Evolutionary conservation across 345 rosid genomes (phyloP), one percentile per base, ranked within the genome.

Genomic region (Dimocarpus longan): DNA sequence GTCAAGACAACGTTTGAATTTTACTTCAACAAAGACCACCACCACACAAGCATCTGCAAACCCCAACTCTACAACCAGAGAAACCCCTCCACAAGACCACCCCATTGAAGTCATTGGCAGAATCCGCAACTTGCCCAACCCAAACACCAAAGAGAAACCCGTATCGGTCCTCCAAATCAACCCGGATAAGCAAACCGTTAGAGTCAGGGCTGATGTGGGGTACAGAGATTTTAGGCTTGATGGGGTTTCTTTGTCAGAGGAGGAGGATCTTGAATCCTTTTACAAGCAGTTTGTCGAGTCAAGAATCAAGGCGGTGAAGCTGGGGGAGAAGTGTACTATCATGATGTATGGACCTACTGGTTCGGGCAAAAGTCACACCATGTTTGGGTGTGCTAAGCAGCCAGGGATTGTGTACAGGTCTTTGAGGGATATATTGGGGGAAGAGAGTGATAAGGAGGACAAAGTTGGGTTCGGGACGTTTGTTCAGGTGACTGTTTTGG

Each of bases 321-420:
- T 89, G 79, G 99, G 99, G 60, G 86, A 80, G 0, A 96, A 91
- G 71, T 93, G 99, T 57, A 96, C 99, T 0, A 79, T 96, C 3
- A 89, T 96, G 99, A 96, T 94, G 99, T 96, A 96, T 57, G 99
- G 99, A 39, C 99, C 99, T 0, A 96, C 99, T 0, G 98, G 99
- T 75, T 90, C 99, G 0, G 99, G 99, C 0, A 96, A 96, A 85
- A 96, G 99, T 68, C 95, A 94, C 80, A 92, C 97, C 0, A 96
- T 96, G 99, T 96, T 96, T 73, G 99, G 99, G 44, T 91, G 92
- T 77, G 66, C 92, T 68, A 94, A 91, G 89, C 92, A 90, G 77
- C 90, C 98, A 0, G 99, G 99, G 81, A 94, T 96, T 19, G 99
- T 96, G 44, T 96, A 94, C 73, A 73, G 89, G 37, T 81, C 99